phyloP scores from a whole-genome alignment of 2,329 filamentous ascomycete genomes.

The Xylaria sp. region DNA sequence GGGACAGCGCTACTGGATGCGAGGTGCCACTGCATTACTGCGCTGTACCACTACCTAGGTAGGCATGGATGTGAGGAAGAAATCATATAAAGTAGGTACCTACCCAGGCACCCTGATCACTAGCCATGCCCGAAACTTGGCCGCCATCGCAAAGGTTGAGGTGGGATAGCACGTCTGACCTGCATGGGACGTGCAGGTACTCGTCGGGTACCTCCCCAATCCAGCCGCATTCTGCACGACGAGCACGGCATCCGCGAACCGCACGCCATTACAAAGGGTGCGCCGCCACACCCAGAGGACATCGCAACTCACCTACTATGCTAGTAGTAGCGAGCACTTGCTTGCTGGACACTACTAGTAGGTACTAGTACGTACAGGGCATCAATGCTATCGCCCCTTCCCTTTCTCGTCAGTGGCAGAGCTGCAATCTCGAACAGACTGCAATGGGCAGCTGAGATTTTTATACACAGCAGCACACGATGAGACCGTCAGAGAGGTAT shows the following conservation, averaged over 20 bases:
- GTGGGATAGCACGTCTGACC: slow-evolving; percentile 33
- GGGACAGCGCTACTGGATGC: slow-evolving; percentile 27
- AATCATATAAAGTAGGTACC: slow-evolving; percentile 5
- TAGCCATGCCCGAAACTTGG: slow-evolving; percentile 19
- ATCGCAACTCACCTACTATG: slow-evolving; percentile 7
- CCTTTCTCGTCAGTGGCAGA: neutral
- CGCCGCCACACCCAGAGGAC: slow-evolving; percentile 5
- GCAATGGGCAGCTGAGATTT: neutral
- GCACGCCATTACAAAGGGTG: slow-evolving; percentile 15
- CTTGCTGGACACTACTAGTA: neutral
- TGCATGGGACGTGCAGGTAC: slow-evolving; percentile 33
- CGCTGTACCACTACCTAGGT: neutral
- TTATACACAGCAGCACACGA: neutral
- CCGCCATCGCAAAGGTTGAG: slow-evolving; percentile 32
- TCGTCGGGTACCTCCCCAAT: slow-evolving; percentile 32
- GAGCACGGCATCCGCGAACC: slow-evolving; percentile 19
- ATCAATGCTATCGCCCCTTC: neutral
- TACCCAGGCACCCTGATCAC: slow-evolving; percentile 18
- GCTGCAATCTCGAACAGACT: neutral
- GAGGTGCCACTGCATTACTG: slow-evolving; percentile 29
- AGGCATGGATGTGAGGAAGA: slow-evolving; percentile 11
- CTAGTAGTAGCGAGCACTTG: neutral
- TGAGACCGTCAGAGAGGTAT: neutral
- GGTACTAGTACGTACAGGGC: neutral
- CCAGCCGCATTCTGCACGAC: slow-evolving; percentile 34